phyloP scores from a whole-genome alignment of 805 yeast genomes.

The Ogataea pignaliae region DNA sequence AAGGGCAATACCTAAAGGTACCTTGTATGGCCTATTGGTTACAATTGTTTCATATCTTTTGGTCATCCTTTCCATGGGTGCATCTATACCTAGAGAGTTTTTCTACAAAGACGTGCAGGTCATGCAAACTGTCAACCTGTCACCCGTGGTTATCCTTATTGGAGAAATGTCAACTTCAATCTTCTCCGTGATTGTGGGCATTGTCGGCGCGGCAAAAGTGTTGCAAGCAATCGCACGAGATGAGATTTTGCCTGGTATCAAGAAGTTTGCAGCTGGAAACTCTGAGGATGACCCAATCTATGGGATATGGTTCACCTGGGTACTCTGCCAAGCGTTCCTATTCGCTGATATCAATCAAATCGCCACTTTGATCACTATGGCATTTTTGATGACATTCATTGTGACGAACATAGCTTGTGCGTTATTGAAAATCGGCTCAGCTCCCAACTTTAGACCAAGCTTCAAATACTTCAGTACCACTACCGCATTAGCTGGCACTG shows the following conservation, averaged over 20 bases:
- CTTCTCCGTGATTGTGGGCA: conserved; percentile 91
- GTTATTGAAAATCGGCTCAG: conserved; percentile 78
- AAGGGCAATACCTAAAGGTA: conserved; percentile 88
- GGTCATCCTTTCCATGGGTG: conserved; percentile 81
- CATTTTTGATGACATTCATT: conserved; percentile 91
- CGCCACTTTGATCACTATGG: conserved; percentile 95
- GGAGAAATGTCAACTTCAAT: conserved; percentile 94
- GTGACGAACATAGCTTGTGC: conserved; percentile 94
- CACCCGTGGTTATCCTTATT: conserved; percentile 61
- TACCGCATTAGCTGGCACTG: conserved; percentile 77
- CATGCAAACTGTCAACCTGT: conserved; percentile 73
- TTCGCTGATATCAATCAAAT: conserved; percentile 90
- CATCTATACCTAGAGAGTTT: conserved; percentile 73
- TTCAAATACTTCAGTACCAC: conserved; percentile 79
- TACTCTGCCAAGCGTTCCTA: conserved; percentile 76
- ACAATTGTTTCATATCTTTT: conserved; percentile 73
- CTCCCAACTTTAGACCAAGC: conserved; percentile 98
- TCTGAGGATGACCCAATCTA: conserved; percentile 52
- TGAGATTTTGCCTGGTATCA: conserved; percentile 75
- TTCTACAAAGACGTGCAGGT: conserved; percentile 78
- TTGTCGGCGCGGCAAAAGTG: conserved; percentile 91
- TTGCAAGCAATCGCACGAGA: conserved; percentile 90
- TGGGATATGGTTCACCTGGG: conserved; percentile 74
- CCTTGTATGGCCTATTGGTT: conserved; percentile 72
- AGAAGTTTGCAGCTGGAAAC: conserved; percentile 49